Evolutionary conservation across 306 rosid species (phyloP), one percentile per base, ranked within the genome.

Genomic region (Pyrus pyrifolia): DNA sequence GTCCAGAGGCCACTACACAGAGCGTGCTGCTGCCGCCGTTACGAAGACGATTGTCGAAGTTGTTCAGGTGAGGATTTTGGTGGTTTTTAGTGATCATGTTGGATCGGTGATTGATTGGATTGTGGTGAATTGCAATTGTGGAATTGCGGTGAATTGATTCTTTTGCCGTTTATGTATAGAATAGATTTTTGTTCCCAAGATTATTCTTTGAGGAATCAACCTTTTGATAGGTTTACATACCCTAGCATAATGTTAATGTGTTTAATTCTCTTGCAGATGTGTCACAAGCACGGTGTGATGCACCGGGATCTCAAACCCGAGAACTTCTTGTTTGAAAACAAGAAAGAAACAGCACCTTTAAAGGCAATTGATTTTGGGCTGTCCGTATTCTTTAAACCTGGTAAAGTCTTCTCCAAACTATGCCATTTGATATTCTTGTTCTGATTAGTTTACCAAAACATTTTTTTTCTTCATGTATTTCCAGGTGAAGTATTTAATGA

Each of bases 281-380:
- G 99, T 85, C 97, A 95, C 91, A 87, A 86, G 83, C 90, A 95
- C 46, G 99, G 97, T 8, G 99, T 95, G 78, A 95, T 95, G 88
- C 99, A 95, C 78, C 76, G 99, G 62, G 99, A 95, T 84, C 90
- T 95, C 40, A 95, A 95, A 85, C 99, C 99, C 0, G 99, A 95
- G 83, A 95, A 95, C 88, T 95, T 95, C 86, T 79, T 95, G 79
- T 95, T 95, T 51, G 99, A 81, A 70, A 92, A 89, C 83, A 91
- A 85, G 87, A 95, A 92, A 87, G 99, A 95, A 87, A 84, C 93
- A 2, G 84, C 99, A 4, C 70, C 88, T 11, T 75, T 95, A 76
- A 95, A 95, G 86, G 96, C 97, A 73, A 95, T 92, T 61, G 99
- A 92, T 84, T 95, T 95, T 80, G 99, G 99, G 70, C 74, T 95